A percentile compares a stretch with the other conserved stretches of the same genome.
phyloP scores from a whole-genome alignment of 2,329 filamentous ascomycete genomes.

The Aureobasidium sp. region DNA sequence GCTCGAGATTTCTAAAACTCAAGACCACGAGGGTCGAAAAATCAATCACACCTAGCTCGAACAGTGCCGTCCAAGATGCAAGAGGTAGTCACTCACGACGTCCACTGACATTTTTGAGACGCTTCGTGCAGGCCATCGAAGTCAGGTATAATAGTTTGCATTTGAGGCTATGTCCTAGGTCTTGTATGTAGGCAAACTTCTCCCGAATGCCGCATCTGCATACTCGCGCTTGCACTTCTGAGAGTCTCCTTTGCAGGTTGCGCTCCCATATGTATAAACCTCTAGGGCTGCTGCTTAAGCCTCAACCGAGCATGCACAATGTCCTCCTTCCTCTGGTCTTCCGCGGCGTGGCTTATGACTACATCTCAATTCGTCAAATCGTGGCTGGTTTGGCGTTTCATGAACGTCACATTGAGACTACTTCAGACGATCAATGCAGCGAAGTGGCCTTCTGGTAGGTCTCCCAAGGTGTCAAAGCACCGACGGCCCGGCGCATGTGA shows the following conservation, averaged over 20 bases:
- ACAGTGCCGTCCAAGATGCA: too few species aligned
- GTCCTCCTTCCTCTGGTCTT: background rate
- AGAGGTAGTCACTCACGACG: too few species aligned
- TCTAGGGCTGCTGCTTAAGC: background rate
- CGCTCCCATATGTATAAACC: background rate
- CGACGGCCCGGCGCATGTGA: constrained; percentile 82
- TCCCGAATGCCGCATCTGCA: background rate
- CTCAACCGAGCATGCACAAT: background rate
- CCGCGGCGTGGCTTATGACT: background rate
- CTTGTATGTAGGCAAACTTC: too few species aligned
- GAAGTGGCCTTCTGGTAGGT: constrained; percentile 59
- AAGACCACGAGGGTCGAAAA: too few species aligned
- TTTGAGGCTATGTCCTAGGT: background rate
- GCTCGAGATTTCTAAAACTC: too few species aligned
- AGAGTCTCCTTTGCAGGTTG: background rate
- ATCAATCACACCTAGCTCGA: too few species aligned
- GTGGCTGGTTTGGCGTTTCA: constrained; percentile 7
- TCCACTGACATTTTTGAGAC: too few species aligned
- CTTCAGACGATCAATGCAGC: background rate
- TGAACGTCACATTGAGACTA: background rate
- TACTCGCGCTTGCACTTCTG: background rate
- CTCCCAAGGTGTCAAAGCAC: constrained; percentile 79
- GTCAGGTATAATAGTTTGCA: background rate
- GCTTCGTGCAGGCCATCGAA: too few species aligned
- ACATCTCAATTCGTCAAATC: constrained; percentile 10